phyloP scores from a whole-genome alignment of 202 grass and related monocot genomes.

The Cymbopogon flexuosus region DNA sequence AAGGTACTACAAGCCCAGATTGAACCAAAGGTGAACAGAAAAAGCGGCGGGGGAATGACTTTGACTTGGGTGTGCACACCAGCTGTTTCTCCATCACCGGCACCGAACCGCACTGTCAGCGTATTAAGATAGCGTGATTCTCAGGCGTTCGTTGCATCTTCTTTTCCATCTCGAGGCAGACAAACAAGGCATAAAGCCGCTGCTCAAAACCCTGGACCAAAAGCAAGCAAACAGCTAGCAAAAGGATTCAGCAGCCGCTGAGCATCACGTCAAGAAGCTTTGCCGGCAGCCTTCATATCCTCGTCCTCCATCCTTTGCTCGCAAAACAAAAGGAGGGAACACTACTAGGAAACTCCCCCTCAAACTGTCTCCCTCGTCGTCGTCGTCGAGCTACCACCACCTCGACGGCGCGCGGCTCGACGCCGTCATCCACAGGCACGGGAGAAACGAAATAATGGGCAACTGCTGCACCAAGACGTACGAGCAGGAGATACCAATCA shows the following conservation, averaged over 20 bases:
- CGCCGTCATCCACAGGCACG: too few relatives aligned
- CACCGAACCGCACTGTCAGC: not conserved
- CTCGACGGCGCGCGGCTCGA: too few relatives aligned
- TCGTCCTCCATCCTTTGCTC: not conserved
- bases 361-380: too few relatives aligned
- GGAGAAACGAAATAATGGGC: conserved; percentile 33
- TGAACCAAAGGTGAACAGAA: too few relatives aligned
- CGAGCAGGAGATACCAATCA: conserved; percentile 65
- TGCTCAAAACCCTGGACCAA: not conserved
- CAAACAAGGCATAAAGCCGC: conserved; percentile 38
- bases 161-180: conserved; percentile 30
- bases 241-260: not conserved
- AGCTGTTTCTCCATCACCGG: not conserved
- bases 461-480: conserved; percentile 58
- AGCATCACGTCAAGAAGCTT: conserved; percentile 35
- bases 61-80: not conserved
- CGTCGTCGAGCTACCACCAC: too few relatives aligned
- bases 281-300: not conserved
- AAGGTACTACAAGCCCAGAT: too few relatives aligned
- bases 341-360: not conserved
- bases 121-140: conserved; percentile 30
- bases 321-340: not conserved
- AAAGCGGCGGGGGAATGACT: not conserved
- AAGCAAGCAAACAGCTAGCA: conserved; percentile 20
- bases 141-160: conserved; percentile 32